Evolutionary conservation across 345 rosid genomes (phyloP).

Genomic region (Rhodamnia argentea): DNA sequence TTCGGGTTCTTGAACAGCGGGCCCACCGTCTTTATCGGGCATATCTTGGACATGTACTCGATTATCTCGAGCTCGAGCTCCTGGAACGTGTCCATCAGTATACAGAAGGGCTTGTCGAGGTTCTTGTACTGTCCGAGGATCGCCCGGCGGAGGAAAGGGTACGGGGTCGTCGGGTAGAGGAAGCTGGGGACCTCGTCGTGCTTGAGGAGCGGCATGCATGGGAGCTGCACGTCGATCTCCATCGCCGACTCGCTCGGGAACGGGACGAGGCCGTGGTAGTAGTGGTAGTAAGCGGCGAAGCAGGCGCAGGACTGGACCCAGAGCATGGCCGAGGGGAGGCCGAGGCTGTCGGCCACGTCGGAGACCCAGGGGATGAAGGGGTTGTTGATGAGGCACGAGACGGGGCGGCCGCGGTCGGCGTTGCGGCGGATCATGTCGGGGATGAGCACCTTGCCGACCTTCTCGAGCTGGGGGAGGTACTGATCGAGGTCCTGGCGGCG

Average conservation of each 20-base stretch:
- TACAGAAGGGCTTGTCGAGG: slow-evolving; percentile 53
- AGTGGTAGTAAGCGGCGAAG: slow-evolving; percentile 61
- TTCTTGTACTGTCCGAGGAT: slow-evolving; percentile 53
- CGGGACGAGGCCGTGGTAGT: slow-evolving; percentile 25
- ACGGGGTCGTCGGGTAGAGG: slow-evolving; percentile 48
- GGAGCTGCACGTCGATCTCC: slow-evolving; percentile 53
- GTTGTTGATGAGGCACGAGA: slow-evolving; percentile 73
- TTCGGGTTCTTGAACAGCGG: slow-evolving; percentile 47
- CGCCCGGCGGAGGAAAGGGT: slow-evolving; percentile 24
- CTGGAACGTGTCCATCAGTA: slow-evolving; percentile 62
- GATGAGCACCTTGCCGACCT: slow-evolving; percentile 28
- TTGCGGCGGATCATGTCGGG: slow-evolving; percentile 31
- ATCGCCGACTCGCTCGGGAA: slow-evolving; percentile 53
- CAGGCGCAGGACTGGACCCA: slow-evolving; percentile 93
- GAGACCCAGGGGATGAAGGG: slow-evolving; percentile 86
- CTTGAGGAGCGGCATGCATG: slow-evolving; percentile 59
- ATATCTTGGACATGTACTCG: slow-evolving; percentile 47
- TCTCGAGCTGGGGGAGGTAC: slow-evolving; percentile 42
- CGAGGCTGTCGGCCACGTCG: slow-evolving; percentile 57
- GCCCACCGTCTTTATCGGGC: slow-evolving; percentile 42
- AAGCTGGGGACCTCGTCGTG: slow-evolving; percentile 78
- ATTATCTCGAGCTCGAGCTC: slow-evolving; percentile 65
- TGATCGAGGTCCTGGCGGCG: slow-evolving; percentile 24
- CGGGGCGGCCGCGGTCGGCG: slow-evolving; percentile 47
- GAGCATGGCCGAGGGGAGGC: slow-evolving; percentile 74